Conservation (phyloP, 768 basidiomycete species). For the Suillus luteus region DNA sequence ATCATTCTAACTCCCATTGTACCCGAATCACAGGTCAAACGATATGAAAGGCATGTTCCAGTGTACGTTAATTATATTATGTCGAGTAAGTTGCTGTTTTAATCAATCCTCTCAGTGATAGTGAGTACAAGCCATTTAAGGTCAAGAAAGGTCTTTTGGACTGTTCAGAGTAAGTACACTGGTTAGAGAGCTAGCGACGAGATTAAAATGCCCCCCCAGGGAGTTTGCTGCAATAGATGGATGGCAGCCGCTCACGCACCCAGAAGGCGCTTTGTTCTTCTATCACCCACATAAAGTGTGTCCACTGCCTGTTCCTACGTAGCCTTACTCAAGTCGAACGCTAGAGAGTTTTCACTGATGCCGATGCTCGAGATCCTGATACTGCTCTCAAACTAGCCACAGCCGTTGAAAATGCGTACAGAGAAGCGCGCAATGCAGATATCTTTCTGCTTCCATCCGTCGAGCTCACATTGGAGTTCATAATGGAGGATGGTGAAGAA, state of each 20-base stretch:
- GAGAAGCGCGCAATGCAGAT: background rate
- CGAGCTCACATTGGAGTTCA: slow-evolving; percentile 15
- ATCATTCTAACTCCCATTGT: background rate
- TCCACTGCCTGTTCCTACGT: background rate
- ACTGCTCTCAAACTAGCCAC: background rate
- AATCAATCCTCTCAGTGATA: background rate
- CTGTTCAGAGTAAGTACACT: background rate
- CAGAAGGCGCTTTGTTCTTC: slow-evolving; percentile 61
- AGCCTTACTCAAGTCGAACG: background rate
- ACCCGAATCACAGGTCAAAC: background rate
- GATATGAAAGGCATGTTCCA: background rate
- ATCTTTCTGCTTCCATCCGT: background rate
- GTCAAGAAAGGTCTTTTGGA: slow-evolving; percentile 3
- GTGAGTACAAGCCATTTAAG: background rate
- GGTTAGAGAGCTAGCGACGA: background rate
- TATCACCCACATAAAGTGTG: slow-evolving; percentile 43
- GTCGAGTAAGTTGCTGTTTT: background rate
- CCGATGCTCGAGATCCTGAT: background rate
- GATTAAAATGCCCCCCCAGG: background rate
- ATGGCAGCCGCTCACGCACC: slow-evolving; percentile 49
- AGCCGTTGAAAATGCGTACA: background rate
- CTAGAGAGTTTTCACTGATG: slow-evolving; percentile 19
- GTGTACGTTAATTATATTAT: background rate
- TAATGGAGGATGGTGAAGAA: background rate
- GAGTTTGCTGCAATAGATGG: slow-evolving; percentile 13